A percentile compares a stretch with the other conserved stretches of the same genome.
Evolutionary conservation across 2,329 filamentous ascomycete genomes (phyloP).

Genomic region (Microsporum canis): DNA sequence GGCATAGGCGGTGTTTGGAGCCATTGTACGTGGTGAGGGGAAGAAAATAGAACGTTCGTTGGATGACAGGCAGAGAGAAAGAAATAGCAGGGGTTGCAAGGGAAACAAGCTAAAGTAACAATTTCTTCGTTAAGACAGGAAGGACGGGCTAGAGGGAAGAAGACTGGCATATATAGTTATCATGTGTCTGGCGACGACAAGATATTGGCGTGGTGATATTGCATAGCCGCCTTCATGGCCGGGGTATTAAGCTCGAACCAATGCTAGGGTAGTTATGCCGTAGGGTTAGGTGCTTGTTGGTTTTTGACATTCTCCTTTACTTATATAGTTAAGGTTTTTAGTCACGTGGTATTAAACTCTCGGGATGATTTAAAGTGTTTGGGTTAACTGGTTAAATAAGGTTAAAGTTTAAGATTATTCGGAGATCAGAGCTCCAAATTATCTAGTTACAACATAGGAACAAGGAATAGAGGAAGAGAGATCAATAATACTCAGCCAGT

Average conservation of each 20-base stretch:
- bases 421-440: too few species aligned
- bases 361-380: not conserved
- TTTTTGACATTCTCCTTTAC: not conserved
- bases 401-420: not conserved
- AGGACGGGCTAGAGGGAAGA: not conserved
- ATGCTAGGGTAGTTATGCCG: not conserved
- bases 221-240: not conserved
- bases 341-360: not conserved
- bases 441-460: too few species aligned
- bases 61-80: not conserved
- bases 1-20: slow-evolving; percentile 20
- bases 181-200: not conserved
- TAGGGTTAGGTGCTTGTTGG: not conserved
- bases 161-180: not conserved
- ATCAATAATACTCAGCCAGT: too few species aligned
- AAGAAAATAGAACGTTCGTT: not conserved
- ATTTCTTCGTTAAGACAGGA: not conserved
- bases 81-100: not conserved
- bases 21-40: not conserved
- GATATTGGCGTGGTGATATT: not conserved
- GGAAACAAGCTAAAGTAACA: not conserved
- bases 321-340: too few species aligned
- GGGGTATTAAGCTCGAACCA: not conserved
- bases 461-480: too few species aligned
- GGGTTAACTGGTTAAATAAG: not conserved